A percentile compares a stretch with the other conserved stretches of the same genome.
Evolutionary conservation across 257 asterid species (phyloP).

Genomic region (Nicotiana benthamiana): DNA sequence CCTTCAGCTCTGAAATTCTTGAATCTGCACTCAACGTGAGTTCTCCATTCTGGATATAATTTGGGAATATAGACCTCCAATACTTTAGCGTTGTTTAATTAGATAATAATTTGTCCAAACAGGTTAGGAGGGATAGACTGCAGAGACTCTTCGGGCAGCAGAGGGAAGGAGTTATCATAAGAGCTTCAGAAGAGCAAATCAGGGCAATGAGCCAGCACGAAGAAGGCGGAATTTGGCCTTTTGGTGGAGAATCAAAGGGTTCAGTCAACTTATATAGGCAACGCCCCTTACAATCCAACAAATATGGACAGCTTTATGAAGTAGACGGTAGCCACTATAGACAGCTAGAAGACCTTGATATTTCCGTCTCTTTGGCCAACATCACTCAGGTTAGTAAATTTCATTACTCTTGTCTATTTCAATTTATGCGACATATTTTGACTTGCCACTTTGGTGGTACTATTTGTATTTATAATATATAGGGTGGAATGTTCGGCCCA

Average conservation of each 20-base stretch:
- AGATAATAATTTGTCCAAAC: neutral
- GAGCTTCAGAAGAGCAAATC: constrained; percentile 56
- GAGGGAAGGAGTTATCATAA: constrained; percentile 36
- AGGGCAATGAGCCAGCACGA: constrained; percentile 39
- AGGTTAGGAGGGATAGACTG: constrained; percentile 34
- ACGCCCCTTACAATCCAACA: constrained; percentile 31
- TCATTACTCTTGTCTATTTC: too few species aligned
- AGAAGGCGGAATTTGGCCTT: constrained; percentile 64
- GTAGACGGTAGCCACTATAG: constrained; percentile 25
- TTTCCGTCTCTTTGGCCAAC: constrained; percentile 39
- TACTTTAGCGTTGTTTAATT: too few species aligned
- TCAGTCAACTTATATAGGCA: constrained; percentile 28
- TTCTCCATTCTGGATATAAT: neutral
- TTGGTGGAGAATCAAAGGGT: constrained; percentile 41
- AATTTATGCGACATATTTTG: too few species aligned
- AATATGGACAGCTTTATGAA: constrained; percentile 47
- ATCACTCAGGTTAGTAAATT: constrained; percentile 30
- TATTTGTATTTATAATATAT: neutral
- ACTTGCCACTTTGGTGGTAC: neutral
- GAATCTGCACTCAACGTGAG: constrained; percentile 58
- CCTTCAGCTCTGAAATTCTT: constrained; percentile 54
- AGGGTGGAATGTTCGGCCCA: constrained; percentile 67
- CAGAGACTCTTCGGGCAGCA: constrained; percentile 41
- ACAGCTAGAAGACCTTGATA: constrained; percentile 35
- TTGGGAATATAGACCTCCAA: neutral